A percentile compares a stretch with the other conserved stretches of the same genome.
These are phyloP conservation scores for Solanum chiquidenum DNA, from an alignment of 257 asterid species.

Conservation along the genomic window DNA sequence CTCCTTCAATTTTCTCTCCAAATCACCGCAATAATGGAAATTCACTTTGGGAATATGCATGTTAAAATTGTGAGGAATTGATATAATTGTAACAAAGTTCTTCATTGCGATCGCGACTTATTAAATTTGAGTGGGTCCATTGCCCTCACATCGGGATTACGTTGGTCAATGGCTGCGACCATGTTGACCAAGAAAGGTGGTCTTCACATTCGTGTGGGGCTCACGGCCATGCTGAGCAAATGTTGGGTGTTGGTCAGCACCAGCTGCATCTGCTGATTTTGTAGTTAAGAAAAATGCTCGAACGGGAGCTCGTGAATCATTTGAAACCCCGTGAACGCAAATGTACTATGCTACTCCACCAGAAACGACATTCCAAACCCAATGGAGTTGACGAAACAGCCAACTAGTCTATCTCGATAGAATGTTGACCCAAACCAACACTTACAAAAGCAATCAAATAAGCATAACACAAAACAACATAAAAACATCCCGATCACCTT, in stretches of 20 bases:
- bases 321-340: neutral
- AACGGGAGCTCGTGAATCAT: neutral
- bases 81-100: neutral
- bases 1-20: no score
- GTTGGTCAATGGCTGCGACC: neutral
- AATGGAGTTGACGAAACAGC: neutral
- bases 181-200: neutral
- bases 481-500: neutral
- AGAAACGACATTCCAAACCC: neutral
- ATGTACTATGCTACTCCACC: neutral
- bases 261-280: neutral
- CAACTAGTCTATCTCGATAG: neutral
- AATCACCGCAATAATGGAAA: neutral
- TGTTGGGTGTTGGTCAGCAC: neutral
- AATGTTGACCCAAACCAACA: neutral
- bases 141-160: neutral
- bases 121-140: neutral
- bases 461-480: neutral
- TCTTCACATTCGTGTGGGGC: neutral
- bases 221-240: neutral
- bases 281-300: neutral
- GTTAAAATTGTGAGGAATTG: neutral
- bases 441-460: neutral
- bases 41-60: neutral
- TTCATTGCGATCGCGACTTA: no score